A percentile compares a stretch with the other conserved stretches of the same genome.
Conservation (phyloP, 1,284 basidiomycete genomes). For the Schizophyllum amplum region DNA sequence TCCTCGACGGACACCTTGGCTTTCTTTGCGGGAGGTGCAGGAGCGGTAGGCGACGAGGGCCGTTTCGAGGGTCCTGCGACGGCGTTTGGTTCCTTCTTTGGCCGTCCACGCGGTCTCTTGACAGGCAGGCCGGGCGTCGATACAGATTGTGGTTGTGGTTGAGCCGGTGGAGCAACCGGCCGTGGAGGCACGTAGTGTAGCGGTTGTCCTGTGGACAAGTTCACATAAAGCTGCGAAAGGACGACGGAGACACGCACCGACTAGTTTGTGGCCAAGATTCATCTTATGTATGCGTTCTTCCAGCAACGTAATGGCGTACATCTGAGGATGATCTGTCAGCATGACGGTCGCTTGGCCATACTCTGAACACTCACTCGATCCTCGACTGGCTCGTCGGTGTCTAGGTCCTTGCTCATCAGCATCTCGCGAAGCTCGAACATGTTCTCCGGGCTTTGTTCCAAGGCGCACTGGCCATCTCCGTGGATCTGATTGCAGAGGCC, state of each 20-base stretch:
- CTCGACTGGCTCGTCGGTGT: conserved; percentile 57
- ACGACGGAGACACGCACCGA: neutral
- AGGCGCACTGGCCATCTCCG: conserved; percentile 41
- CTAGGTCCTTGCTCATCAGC: conserved; percentile 33
- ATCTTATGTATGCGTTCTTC: neutral
- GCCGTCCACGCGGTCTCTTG: neutral
- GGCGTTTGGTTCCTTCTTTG: conserved; percentile 2
- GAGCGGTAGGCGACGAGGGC: conserved; percentile 21
- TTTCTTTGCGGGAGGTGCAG: conserved; percentile 28
- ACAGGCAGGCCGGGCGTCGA: neutral
- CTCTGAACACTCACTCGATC: conserved; percentile 37
- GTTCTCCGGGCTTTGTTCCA: conserved; percentile 57
- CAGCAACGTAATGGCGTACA: neutral
- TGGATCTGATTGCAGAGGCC: conserved; percentile 58
- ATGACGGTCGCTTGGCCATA: too few species aligned
- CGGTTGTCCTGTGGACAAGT: neutral
- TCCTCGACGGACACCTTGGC: conserved; percentile 19
- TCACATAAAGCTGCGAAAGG: neutral
- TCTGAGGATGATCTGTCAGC: neutral
- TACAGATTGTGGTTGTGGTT: too few species aligned
- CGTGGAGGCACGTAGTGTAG: neutral
- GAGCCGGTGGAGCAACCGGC: neutral
- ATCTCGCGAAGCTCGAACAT: conserved; percentile 61
- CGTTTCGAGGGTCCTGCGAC: conserved; percentile 28
- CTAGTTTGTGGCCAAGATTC: neutral